Base-by-base conservation (phyloP, 2,329 filamentous ascomycete species). In the Acrodontium crateriforme region DNA sequence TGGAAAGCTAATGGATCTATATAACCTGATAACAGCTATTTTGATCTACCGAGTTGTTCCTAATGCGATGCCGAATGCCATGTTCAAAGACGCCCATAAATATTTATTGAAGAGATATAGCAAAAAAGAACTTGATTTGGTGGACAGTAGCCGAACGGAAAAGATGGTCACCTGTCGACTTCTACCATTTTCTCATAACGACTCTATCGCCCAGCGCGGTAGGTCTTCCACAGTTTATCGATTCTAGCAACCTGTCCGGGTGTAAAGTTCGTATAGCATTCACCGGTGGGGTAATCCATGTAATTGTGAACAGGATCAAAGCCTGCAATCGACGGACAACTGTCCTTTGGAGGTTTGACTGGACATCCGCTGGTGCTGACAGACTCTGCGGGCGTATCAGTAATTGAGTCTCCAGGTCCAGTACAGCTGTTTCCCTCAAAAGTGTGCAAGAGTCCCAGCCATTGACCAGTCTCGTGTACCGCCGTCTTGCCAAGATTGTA, bases 221-320 rank as follows among this genome's bases (percentile, higher is more conserved):
- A 61, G 39, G 58, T 52, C 18, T 40, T 47, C 60, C 62, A 72
- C 54, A 71, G 59, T 38, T 46, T 60, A 38, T 57, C 51, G 58
- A 71, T 69, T 28, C 67, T 48, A 32, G 53, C 44, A 12, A 57
- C 50, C 53, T 71, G 67, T 20, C 55, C 51, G 2, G 50, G 41
- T 5, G 66, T 68, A 36, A 71, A 71, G 2, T 47, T 53, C 37
- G 56, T 54, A 45, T 71, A 71, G 36, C 67, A 71, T 12, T 54
- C 58, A 53, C 71, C 68, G 6, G 54, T 60, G 4, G 58, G 62
- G 44, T 71, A 71, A 47, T 73, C 69, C 68, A 73, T 72, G 40
- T 64, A 71, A 42, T 72, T 69, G 34, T 67, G 62, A 30, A 72
- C 63, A 3, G 63, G 53, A 47, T 72, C 69, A 9, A 55, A 29